Evolutionary conservation across 1,139 yeast species (phyloP), one percentile per base, ranked within the genome.

Genomic region (Taphrina communis): DNA sequence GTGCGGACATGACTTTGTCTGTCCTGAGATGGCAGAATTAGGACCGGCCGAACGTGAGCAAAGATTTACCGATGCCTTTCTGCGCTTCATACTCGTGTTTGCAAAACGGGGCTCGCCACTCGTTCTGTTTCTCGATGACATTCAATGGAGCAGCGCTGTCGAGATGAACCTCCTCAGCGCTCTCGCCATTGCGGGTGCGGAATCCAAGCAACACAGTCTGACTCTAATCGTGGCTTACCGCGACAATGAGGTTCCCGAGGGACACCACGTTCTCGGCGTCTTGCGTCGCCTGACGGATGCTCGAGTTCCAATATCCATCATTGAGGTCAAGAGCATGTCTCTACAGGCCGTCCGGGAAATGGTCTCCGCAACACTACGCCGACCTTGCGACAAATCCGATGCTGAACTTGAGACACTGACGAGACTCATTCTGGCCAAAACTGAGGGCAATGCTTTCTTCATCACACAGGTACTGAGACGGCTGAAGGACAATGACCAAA

Each of bases 401-500:
- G 46, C 53, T 14, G 69, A 66, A 38, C 39, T 66, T 17, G 65
- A 58, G 25, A 59, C 65, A 14, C 52, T 66, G 42, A 46, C 53
- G n/a, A 42, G 53, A 35, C 42, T 58, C 8, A 53, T 66, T 11
- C 25, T 58, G 11, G 65, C 65, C 21, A 50, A 59, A 31, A 66
- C 69, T 8, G 61, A 59, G 1, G 69, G 69, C 14, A 66, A 66
- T 21, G 69, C 69, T 5, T 66, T 66, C 25, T 66, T 66, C 57
- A 65, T 66, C 21, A 58, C 65, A 8, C 69, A 66, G 42, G 48
- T 66, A 14, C 61, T 66, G n/a, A 44, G 51, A n/a, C 41, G 41
- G 8, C 25, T 66, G 35, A 35, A 59, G 11, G 59, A 55, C 8
- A 41, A 41, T 25, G 35, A 56, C n/a, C 68, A 55, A 6, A 36